Evolutionary conservation across 1,284 basidiomycete genomes (phyloP).

Genomic region (Austroboletus niveus): DNA sequence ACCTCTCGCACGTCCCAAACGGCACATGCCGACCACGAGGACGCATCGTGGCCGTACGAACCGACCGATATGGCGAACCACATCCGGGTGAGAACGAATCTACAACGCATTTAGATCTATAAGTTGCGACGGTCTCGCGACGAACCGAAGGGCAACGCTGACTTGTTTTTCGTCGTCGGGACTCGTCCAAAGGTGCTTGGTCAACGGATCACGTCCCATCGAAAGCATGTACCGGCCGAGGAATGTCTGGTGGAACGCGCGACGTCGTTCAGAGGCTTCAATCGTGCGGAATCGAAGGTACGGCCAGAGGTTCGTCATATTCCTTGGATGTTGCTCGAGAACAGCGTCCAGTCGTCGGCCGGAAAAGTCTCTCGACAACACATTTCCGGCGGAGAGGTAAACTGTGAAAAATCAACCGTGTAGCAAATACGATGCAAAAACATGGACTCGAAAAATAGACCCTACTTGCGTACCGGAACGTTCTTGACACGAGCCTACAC

Average conservation of each 20-base stretch:
- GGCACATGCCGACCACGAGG: conserved; percentile 34
- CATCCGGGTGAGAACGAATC: conserved; percentile 59
- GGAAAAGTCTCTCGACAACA: conserved; percentile 44
- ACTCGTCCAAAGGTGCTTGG: conserved; percentile 53
- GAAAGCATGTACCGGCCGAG: conserved; percentile 34
- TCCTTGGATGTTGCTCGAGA: conserved; percentile 38
- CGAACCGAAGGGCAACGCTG: conserved; percentile 54
- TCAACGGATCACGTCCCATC: conserved; percentile 35
- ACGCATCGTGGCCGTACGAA: conserved; percentile 25
- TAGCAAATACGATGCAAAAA: background rate
- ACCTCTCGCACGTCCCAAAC: conserved; percentile 50
- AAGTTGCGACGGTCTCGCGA: background rate
- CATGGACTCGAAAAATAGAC: background rate
- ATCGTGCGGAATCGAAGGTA: conserved; percentile 52
- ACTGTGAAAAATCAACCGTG: conserved; percentile 36
- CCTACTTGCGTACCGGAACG: conserved; percentile 65
- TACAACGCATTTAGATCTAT: conserved; percentile 23
- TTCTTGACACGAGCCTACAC: conserved; percentile 52
- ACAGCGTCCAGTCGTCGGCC: conserved; percentile 48
- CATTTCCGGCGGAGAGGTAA: conserved; percentile 55
- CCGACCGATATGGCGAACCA: conserved; percentile 62
- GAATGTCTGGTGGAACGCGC: conserved; percentile 48
- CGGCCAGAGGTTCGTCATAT: conserved; percentile 66
- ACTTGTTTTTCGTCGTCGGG: conserved; percentile 58
- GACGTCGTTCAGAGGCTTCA: conserved; percentile 40